Evolutionary conservation across 805 yeast species (phyloP).

Genomic region (Grigorovia jiainica): DNA sequence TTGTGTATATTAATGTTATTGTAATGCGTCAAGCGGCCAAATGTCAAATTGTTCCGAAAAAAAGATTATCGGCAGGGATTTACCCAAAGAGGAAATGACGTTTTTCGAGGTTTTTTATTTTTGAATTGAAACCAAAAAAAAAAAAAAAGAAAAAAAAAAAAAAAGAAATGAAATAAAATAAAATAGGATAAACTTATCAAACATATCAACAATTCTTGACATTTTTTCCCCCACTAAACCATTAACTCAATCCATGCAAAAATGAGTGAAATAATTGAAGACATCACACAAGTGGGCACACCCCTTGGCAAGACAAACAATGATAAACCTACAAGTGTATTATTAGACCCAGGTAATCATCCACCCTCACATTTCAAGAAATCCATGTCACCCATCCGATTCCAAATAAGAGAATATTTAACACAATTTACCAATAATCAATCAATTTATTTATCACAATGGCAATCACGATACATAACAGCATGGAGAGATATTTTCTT

Average conservation of each 20-base stretch:
- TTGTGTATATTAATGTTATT: too few relatives aligned
- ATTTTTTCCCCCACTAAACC: too few relatives aligned
- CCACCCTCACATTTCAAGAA: conserved; percentile 55
- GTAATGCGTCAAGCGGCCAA: not conserved
- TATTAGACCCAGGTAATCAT: conserved; percentile 66
- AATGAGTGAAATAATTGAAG: conserved; percentile 3
- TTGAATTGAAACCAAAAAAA: not conserved
- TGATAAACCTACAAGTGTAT: too few relatives aligned
- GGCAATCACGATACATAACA: conserved; percentile 46
- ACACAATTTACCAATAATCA: conserved; percentile 57
- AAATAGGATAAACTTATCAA: not conserved
- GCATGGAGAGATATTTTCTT: conserved; percentile 63
- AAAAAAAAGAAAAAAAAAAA: not conserved
- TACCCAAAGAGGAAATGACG: not conserved
- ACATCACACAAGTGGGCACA: not conserved
- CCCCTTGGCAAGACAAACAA: too few relatives aligned
- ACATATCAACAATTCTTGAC: too few relatives aligned
- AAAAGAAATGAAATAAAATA: not conserved
- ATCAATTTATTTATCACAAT: conserved; percentile 43
- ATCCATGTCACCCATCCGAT: conserved; percentile 48
- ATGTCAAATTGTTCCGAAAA: too few relatives aligned
- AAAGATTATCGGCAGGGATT: too few relatives aligned
- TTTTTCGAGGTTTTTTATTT: not conserved
- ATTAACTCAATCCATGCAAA: not conserved
- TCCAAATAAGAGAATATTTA: conserved; percentile 41